Percentiles rank a stretch among this genome's conserved stretches.
These are phyloP conservation scores for Fonsecaea erecta DNA, from an alignment of 2,329 filamentous ascomycete genomes.

Conservation along the genomic window DNA sequence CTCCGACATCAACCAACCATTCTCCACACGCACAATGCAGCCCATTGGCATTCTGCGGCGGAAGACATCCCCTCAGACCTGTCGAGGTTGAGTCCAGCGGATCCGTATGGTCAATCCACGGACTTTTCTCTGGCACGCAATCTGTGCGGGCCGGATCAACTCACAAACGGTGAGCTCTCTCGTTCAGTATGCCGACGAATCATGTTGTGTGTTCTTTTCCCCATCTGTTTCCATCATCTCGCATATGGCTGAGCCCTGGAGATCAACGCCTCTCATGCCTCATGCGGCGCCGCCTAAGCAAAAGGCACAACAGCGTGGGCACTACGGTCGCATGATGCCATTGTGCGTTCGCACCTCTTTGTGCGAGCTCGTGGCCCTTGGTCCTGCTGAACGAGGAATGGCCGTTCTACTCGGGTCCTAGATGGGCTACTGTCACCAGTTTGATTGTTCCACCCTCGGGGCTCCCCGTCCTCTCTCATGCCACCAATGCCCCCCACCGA, in stretches of 20 bases:
- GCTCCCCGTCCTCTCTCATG: constrained; percentile 16
- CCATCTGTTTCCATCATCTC: constrained; percentile 3
- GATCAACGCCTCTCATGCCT: constrained; percentile 7
- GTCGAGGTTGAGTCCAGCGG: constrained; percentile 1
- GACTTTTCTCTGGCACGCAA: constrained; percentile 12
- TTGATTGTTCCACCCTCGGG: constrained; percentile 7
- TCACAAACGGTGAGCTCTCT: neutral
- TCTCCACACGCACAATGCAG: constrained; percentile 12
- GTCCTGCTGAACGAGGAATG: constrained; percentile 10
- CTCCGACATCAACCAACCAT: constrained; percentile 7
- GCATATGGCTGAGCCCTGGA: constrained; percentile 12
- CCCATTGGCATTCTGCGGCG: constrained; percentile 2
- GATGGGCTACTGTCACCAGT: constrained; percentile 2
- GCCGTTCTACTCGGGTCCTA: neutral
- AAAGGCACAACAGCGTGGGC: constrained; percentile 5
- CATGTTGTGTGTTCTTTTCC: constrained; percentile 1
- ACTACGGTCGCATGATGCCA: constrained; percentile 19
- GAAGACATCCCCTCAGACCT: constrained; percentile 8
- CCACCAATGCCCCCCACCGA: constrained; percentile 1
- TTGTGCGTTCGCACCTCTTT: constrained; percentile 13
- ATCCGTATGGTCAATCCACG: constrained; percentile 1
- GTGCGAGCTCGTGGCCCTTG: neutral
- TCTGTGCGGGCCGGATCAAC: neutral
- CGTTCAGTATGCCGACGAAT: constrained; percentile 5
- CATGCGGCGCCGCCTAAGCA: constrained; percentile 4